Evolutionary conservation across 2,329 filamentous ascomycete species (phyloP).

Genomic region (Exophiala spinifera): DNA sequence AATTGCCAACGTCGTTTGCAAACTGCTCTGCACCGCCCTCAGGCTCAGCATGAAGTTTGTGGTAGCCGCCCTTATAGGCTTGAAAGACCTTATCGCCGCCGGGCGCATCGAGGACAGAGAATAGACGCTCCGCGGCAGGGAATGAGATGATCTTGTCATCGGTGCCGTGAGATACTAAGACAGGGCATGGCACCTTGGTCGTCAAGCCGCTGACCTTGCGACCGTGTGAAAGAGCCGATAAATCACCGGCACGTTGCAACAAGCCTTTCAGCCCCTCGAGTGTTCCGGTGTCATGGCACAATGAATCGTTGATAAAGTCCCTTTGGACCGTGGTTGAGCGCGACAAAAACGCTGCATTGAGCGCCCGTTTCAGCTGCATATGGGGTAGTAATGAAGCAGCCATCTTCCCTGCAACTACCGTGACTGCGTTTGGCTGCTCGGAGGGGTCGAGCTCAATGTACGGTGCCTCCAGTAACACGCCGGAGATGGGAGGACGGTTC

Average conservation of each 20-base stretch:
- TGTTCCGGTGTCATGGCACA: constrained; percentile 81
- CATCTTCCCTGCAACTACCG: constrained; percentile 64
- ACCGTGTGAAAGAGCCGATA: constrained; percentile 53
- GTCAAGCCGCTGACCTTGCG: constrained; percentile 13
- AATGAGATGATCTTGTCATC: constrained; percentile 67
- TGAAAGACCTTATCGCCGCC: constrained; percentile 57
- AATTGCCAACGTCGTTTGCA: constrained; percentile 59
- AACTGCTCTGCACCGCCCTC: constrained; percentile 37
- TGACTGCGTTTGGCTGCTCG: constrained; percentile 61
- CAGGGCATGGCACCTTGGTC: constrained; percentile 48
- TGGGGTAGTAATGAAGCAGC: constrained; percentile 66
- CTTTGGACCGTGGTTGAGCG: constrained; percentile 64
- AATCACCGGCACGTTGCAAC: constrained; percentile 66
- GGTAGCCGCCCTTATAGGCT: constrained; percentile 73
- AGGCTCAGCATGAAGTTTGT: constrained; percentile 53
- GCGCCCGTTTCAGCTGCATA: constrained; percentile 62
- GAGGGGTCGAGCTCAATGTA: constrained; percentile 70
- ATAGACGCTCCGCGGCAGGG: constrained; percentile 62
- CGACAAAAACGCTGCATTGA: constrained; percentile 63
- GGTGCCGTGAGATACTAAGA: constrained; percentile 77
- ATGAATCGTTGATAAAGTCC: constrained; percentile 61
- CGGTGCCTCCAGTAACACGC: constrained; percentile 73
- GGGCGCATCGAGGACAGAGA: constrained; percentile 51
- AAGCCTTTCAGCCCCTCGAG: constrained; percentile 75
- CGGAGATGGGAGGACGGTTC: constrained; percentile 61